phyloP scores from a whole-genome alignment of 2,329 filamentous ascomycete species.

The Microdochium paspali region DNA sequence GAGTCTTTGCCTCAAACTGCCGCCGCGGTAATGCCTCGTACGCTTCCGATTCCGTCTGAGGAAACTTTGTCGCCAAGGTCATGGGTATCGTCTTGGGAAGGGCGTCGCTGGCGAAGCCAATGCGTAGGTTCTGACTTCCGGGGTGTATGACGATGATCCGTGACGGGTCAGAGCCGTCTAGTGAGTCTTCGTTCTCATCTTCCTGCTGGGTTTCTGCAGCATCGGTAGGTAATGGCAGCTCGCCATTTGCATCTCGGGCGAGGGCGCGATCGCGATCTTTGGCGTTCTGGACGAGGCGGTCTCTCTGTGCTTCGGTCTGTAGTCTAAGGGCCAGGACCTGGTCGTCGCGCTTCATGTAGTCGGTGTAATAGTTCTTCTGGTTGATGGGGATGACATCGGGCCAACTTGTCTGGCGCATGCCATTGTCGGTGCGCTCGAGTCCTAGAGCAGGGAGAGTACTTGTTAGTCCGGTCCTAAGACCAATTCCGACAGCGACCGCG shows the following conservation, averaged over 20 bases:
- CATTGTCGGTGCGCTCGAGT: conserved; percentile 94
- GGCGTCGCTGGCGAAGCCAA: conserved; percentile 92
- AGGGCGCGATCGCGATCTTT: conserved; percentile 82
- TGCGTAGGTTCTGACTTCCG: conserved; percentile 88
- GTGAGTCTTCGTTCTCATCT: conserved; percentile 42
- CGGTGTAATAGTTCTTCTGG: conserved; percentile 99
- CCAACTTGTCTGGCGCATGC: conserved; percentile 93
- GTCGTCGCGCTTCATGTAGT: conserved; percentile 97
- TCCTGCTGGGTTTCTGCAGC: conserved; percentile 48
- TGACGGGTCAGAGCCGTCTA: conserved; percentile 62
- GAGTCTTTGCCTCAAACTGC: conserved; percentile 50
- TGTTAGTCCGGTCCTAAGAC: neutral
- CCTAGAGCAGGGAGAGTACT: conserved; percentile 40
- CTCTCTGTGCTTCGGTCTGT: conserved; percentile 77
- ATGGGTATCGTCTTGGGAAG: conserved; percentile 91
- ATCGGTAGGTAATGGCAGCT: conserved; percentile 46
- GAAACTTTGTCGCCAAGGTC: conserved; percentile 74
- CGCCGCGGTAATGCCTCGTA: conserved; percentile 67
- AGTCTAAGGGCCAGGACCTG: conserved; percentile 84
- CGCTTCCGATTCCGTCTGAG: conserved; percentile 75
- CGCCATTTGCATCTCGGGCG: conserved; percentile 62
- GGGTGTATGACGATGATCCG: conserved; percentile 93
- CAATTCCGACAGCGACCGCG: neutral
- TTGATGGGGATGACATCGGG: conserved; percentile 90
- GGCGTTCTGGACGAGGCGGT: conserved; percentile 73